A percentile compares a stretch with the other conserved stretches of the same genome.
These are phyloP conservation scores for Elsinoe perseae DNA, from an alignment of 2,329 filamentous ascomycete species.

Conservation along the genomic window DNA sequence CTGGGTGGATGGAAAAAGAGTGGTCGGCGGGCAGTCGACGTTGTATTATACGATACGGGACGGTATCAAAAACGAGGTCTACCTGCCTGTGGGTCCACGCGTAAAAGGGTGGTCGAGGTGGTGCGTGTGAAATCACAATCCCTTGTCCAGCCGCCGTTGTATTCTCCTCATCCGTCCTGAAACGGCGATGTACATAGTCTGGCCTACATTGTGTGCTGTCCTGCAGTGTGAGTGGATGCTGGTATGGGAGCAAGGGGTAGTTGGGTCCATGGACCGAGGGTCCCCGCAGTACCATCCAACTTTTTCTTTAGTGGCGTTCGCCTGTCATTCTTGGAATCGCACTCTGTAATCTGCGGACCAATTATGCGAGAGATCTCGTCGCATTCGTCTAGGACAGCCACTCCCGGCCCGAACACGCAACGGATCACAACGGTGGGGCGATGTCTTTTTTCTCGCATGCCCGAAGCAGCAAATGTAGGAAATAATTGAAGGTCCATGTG, in stretches of 20 bases:
- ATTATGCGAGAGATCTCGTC: too few relatives aligned
- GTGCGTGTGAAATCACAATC: conserved; percentile 1
- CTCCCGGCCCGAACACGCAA: background rate
- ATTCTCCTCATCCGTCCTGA: background rate
- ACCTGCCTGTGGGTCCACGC: background rate
- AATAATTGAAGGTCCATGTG: too few relatives aligned
- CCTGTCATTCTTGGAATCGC: background rate
- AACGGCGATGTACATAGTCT: conserved; percentile 12
- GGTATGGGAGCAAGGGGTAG: conserved; percentile 5
- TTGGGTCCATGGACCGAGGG: conserved; percentile 1
- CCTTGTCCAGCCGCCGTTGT: conserved; percentile 12
- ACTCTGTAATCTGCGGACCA: too few relatives aligned
- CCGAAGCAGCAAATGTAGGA: background rate
- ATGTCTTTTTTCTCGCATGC: too few relatives aligned
- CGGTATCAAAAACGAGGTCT: background rate
- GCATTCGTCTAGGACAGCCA: background rate
- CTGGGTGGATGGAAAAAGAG: conserved; percentile 7
- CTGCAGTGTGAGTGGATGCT: conserved; percentile 4
- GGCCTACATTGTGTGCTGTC: conserved; percentile 3
- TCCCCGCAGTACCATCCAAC: background rate
- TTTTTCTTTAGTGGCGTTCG: background rate
- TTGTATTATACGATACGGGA: conserved; percentile 4
- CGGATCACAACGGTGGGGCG: background rate
- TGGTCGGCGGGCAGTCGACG: conserved; percentile 7
- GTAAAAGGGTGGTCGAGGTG: background rate